Evolutionary conservation across 805 yeast species (phyloP).

Genomic region (Jamesozyma hellenica): DNA sequence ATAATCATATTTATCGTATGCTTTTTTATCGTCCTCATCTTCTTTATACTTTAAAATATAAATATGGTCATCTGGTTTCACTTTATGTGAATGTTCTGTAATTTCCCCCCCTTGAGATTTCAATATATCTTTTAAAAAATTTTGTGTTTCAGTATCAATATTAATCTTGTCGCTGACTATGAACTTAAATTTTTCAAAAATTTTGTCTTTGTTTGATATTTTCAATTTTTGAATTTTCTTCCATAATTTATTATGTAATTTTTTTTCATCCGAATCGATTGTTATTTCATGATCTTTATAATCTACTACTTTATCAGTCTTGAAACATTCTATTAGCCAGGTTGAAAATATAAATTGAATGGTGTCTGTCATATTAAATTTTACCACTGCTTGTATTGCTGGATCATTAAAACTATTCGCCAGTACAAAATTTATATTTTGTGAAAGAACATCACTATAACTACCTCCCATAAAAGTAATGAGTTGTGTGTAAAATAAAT

Average conservation of each 20-base stretch:
- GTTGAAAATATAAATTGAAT: constrained; percentile 53
- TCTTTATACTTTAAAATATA: background rate
- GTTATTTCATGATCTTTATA: background rate
- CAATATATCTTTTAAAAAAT: background rate
- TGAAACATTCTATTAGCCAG: constrained; percentile 48
- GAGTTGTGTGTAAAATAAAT: constrained; percentile 52
- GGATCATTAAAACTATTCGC: constrained; percentile 49
- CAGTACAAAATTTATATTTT: constrained; percentile 36
- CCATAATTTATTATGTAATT: background rate
- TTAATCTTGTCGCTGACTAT: background rate
- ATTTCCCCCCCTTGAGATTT: background rate
- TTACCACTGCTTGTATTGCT: constrained; percentile 43
- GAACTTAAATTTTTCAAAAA: background rate
- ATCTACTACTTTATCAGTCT: background rate
- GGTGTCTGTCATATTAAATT: constrained; percentile 18
- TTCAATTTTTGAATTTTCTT: background rate
- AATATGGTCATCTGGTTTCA: background rate
- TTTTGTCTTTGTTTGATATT: background rate
- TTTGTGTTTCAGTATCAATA: background rate
- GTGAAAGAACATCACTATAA: background rate
- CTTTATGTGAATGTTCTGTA: background rate
- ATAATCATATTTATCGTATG: constrained; percentile 34
- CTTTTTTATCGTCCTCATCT: background rate
- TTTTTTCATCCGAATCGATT: background rate
- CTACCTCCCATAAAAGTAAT: constrained; percentile 60